Evolutionary conservation across 495 filamentous ascomycete genomes (phyloP).

Genomic region (Aspergillus funiculosus): DNA sequence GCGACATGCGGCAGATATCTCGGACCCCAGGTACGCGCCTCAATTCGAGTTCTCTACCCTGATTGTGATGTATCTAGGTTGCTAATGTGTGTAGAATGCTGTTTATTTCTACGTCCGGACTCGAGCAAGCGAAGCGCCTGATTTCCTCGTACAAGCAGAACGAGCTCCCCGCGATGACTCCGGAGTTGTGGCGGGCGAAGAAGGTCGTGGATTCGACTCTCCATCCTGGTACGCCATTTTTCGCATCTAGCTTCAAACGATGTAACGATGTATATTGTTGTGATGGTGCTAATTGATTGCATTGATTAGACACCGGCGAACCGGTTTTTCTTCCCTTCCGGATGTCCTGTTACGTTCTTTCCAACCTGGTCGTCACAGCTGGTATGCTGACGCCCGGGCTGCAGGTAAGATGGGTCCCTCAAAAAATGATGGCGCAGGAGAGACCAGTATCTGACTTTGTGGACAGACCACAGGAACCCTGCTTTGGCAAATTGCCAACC

Average conservation of each 20-base stretch:
- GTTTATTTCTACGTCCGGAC: conserved; percentile 63
- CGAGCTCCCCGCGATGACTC: conserved; percentile 68
- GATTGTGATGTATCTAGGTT: background rate
- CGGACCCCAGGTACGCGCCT: conserved; percentile 82
- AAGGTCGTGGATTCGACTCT: conserved; percentile 94
- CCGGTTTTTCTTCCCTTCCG: conserved; percentile 92
- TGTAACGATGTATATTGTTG: background rate
- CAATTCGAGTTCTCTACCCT: too few species aligned
- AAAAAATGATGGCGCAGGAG: background rate
- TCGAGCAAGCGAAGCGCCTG: conserved; percentile 76
- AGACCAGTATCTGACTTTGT: background rate
- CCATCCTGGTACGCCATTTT: conserved; percentile 55
- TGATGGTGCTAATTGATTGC: background rate
- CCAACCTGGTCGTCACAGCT: conserved; percentile 92
- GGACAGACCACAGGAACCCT: conserved; percentile 76
- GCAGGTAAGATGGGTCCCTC: conserved; percentile 17
- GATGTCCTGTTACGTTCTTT: conserved; percentile 93
- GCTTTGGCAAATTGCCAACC: conserved; percentile 93
- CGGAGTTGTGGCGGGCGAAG: conserved; percentile 90
- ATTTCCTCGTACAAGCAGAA: conserved; percentile 79
- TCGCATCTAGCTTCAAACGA: too few species aligned
- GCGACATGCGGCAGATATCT: conserved; percentile 78
- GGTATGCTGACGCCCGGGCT: conserved; percentile 89
- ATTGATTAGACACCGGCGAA: conserved; percentile 68
- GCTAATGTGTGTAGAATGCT: conserved; percentile 58